A percentile compares a stretch with the other conserved stretches of the same genome.
Conservation (phyloP, 768 basidiomycete genomes). For the Chalciporus pseudorubinellus region DNA sequence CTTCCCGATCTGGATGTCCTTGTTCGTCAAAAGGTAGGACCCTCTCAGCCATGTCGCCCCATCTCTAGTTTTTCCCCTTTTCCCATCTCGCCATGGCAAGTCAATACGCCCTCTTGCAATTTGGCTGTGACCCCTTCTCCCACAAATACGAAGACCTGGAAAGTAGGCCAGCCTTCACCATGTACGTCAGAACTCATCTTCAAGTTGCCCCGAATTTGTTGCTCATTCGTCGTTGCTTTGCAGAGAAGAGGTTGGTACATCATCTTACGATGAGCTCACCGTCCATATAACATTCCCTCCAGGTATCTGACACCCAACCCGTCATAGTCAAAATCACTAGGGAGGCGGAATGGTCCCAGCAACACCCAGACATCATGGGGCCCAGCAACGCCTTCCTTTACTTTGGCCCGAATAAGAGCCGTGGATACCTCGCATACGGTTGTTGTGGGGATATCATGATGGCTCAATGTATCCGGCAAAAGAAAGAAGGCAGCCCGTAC, state of each 20-base stretch:
- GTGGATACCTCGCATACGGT: slow-evolving; percentile 69
- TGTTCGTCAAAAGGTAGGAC: slow-evolving; percentile 38
- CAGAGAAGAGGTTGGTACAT: slow-evolving; percentile 24
- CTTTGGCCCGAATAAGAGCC: slow-evolving; percentile 60
- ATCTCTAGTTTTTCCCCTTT: slow-evolving; percentile 18
- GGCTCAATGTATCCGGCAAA: slow-evolving; percentile 55
- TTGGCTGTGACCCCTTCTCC: slow-evolving; percentile 59
- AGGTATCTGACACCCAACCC: slow-evolving; percentile 57
- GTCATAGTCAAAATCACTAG: slow-evolving; percentile 62
- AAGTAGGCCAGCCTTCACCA: slow-evolving; percentile 59
- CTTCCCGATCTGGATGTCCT: slow-evolving; percentile 42
- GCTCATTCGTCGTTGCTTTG: slow-evolving; percentile 1
- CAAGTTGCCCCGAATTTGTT: neutral
- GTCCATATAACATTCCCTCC: slow-evolving; percentile 18
- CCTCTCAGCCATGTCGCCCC: slow-evolving; percentile 9
- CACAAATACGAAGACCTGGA: slow-evolving; percentile 64
- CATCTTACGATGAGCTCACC: neutral
- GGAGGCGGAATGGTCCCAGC: slow-evolving; percentile 63
- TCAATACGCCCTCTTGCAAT: slow-evolving; percentile 57
- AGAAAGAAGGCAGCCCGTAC: slow-evolving; percentile 60
- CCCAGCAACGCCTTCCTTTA: slow-evolving; percentile 76
- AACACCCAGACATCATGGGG: slow-evolving; percentile 73
- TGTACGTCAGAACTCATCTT: slow-evolving; percentile 44
- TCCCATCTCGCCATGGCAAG: slow-evolving; percentile 32
- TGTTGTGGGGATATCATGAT: slow-evolving; percentile 58